Percentiles rank a stretch among this genome's conserved stretches.
These are phyloP conservation scores for Fonsecaea erecta DNA, from an alignment of 2,329 filamentous ascomycete genomes.

Conservation along the genomic window DNA sequence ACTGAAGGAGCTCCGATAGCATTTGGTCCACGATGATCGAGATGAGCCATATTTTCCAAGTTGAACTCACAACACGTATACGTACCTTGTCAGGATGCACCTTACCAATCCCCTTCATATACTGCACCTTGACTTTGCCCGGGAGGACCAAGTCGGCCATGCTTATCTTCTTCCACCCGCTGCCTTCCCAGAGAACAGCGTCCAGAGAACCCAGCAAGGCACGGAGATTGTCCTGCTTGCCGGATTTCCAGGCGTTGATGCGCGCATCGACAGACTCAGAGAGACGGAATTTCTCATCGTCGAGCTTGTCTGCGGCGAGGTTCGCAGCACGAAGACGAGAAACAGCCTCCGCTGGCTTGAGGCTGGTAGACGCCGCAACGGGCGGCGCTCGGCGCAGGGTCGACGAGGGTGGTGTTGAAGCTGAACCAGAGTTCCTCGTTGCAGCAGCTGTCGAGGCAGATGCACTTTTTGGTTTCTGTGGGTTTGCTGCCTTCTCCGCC, in stretches of 20 bases:
- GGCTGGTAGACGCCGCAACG: constrained; percentile 30
- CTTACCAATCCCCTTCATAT: constrained; percentile 99
- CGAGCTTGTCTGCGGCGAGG: constrained; percentile 78
- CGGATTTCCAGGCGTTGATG: constrained; percentile 80
- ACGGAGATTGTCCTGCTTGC: constrained; percentile 89
- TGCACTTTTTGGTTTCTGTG: constrained; percentile 42
- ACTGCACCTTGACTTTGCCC: constrained; percentile 93
- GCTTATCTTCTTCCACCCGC: constrained; percentile 95
- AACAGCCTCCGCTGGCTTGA: constrained; percentile 69
- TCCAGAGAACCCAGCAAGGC: constrained; percentile 87
- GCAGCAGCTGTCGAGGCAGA: constrained; percentile 35
- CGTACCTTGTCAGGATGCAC: constrained; percentile 96
- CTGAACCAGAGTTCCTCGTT: constrained; percentile 66
- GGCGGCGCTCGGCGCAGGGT: constrained; percentile 38
- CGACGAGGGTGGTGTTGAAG: constrained; percentile 29
- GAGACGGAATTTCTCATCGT: constrained; percentile 91
- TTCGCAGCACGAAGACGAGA: constrained; percentile 81
- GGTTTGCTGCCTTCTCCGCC: constrained; percentile 84
- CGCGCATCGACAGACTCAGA: constrained; percentile 82
- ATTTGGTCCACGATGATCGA: background rate
- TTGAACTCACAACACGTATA: constrained; percentile 1
- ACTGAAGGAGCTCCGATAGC: background rate
- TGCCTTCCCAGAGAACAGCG: constrained; percentile 84
- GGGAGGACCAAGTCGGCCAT: constrained; percentile 91
- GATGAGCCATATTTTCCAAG: too few species aligned